Evolutionary conservation across 768 basidiomycete genomes (phyloP), one percentile per base, ranked within the genome.

Genomic region (Lactarius tabidus): DNA sequence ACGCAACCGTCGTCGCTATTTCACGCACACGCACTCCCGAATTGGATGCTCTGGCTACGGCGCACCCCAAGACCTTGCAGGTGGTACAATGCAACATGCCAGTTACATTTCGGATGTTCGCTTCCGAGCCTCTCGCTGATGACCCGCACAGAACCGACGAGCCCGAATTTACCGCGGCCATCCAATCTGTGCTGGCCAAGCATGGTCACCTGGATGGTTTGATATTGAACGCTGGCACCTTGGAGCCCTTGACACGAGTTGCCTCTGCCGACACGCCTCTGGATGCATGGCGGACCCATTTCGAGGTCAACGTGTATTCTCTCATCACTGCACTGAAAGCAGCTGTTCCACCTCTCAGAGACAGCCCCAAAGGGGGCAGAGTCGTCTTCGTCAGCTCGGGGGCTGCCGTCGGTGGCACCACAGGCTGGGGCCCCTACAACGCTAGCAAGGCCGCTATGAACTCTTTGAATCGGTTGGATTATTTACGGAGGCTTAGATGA

Each of bases 221-320:
- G 64, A 76, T 96, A 65, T 80, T 98, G 59, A 97, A 94, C 70
- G 95, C 94, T n/a, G 95, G 84, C 5, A 84, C 81, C 0, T 75
- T 95, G 28, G 85, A 88, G 48, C 91, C 93, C 20, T 70, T 94
- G 28, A 82, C 85, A 63, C 80, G 79, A 43, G 82, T 90, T 59
- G 80, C 75, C 18, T 81, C 84, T 54, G 75, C 78, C 39, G 79
- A 80, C 10, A 71, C 76, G n/a, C 74, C 81, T 18, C 68, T 89
- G 43, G 79, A 84, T 60, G 76, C 77, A 26, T 93, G 91, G 91
- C 88, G 84, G 72, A 70, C 73, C 28, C 82, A 87, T 71, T 93
- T 96, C 72, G 89, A 95, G 69, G 80, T 91, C 76, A 96, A 95
- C 75, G 88, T 96, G 75, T 92, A 93, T 78, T 91, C 93, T 1